Conservation (phyloP, 164 flowering plant genomes). For the Santalum album region DNA sequence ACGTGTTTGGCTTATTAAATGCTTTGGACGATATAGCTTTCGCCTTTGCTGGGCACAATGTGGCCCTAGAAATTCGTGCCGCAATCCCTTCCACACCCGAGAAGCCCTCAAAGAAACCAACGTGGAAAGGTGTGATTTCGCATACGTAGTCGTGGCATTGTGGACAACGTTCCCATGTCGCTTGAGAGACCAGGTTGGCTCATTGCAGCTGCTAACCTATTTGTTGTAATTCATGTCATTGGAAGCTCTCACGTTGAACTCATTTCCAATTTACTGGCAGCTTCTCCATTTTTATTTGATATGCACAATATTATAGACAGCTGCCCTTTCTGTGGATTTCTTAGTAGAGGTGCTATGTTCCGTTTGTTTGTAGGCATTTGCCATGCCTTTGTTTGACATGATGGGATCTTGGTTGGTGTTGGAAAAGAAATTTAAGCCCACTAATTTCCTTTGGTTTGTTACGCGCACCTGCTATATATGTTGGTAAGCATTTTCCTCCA, state of each 20-base stretch:
- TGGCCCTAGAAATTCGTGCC: constrained; percentile 67
- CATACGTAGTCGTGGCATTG: constrained; percentile 36
- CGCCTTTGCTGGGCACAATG: constrained; percentile 68
- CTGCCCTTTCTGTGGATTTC: too few species aligned
- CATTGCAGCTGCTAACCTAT: constrained; percentile 45
- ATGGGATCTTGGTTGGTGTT: constrained; percentile 42
- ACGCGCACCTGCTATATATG: constrained; percentile 39
- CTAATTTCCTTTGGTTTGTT: constrained; percentile 33
- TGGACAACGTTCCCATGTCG: constrained; percentile 48
- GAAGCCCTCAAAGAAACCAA: constrained; percentile 52
- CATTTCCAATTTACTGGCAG: not conserved
- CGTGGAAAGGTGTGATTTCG: constrained; percentile 60
- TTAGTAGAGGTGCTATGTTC: too few species aligned
- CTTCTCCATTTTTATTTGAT: not conserved
- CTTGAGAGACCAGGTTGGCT: constrained; percentile 52
- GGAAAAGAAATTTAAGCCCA: constrained; percentile 35
- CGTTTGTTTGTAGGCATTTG: constrained; percentile 29
- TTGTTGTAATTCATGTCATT: constrained; percentile 51
- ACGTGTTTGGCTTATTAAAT: constrained; percentile 34
- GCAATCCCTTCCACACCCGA: constrained; percentile 62
- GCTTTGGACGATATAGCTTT: constrained; percentile 59
- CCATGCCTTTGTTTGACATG: constrained; percentile 70
- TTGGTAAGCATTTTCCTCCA: constrained; percentile 30
- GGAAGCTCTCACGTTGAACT: constrained; percentile 54
- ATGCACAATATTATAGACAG: too few species aligned